phyloP scores from a whole-genome alignment of 2,329 filamentous ascomycete genomes.

The Alternaria solani region DNA sequence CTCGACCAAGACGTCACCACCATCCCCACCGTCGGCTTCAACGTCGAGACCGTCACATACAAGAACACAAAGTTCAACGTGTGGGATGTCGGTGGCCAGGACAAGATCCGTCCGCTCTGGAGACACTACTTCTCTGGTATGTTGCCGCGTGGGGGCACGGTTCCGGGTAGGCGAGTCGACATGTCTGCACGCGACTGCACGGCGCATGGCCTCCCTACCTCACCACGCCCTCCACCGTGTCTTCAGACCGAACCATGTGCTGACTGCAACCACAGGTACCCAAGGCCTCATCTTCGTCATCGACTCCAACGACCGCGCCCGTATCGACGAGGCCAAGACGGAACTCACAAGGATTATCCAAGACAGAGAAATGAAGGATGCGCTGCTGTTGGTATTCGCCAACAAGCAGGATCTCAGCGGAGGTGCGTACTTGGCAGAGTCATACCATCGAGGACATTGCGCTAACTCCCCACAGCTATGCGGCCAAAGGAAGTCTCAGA shows the following conservation, averaged over 20 bases:
- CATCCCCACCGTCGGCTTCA: conserved; percentile 99
- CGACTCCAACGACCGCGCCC: conserved; percentile 97
- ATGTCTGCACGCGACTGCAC: conserved; percentile 24
- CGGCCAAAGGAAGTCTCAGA: conserved; percentile 60
- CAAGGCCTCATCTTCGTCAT: conserved; percentile 99
- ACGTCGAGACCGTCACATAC: conserved; percentile 99
- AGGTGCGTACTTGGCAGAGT: conserved; percentile 65
- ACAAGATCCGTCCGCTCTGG: conserved; percentile 99
- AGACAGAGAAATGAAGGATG: conserved; percentile 98
- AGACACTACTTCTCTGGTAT: conserved; percentile 97
- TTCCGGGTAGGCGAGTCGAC: conserved; percentile 44
- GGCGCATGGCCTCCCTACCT: conserved; percentile 19
- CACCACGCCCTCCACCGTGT: background rate
- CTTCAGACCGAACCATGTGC: conserved; percentile 7
- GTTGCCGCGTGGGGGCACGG: conserved; percentile 33
- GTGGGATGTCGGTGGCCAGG: conserved; percentile 99
- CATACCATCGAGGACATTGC: background rate
- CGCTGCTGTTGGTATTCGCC: conserved; percentile 95
- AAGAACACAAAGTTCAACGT: conserved; percentile 99
- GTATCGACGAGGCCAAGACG: conserved; percentile 95
- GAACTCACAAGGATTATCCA: conserved; percentile 98
- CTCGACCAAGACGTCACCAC: conserved; percentile 99
- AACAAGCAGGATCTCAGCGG: conserved; percentile 98
- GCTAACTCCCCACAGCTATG: conserved; percentile 52
- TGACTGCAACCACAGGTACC: conserved; percentile 65